Conservation (phyloP, 2,329 filamentous ascomycete genomes). For the Arthrobotrys conoides region DNA sequence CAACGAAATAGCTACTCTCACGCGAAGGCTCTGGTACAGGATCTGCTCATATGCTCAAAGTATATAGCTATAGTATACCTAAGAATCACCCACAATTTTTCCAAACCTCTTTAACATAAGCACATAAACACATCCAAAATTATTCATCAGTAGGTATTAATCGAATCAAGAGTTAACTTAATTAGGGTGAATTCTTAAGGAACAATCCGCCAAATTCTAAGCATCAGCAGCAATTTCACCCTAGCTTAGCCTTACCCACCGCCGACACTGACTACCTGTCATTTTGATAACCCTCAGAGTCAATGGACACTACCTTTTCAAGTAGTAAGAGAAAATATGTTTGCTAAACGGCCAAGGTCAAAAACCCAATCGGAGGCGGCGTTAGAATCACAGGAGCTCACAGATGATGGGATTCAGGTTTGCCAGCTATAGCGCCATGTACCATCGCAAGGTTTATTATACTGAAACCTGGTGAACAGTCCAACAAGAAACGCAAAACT, state of each 20-base stretch:
- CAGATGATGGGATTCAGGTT: conserved; percentile 22
- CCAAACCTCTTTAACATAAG: too few relatives aligned
- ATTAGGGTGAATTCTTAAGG: too few relatives aligned
- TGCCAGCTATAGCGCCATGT: neutral
- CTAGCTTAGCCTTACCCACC: neutral
- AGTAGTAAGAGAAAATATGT: conserved; percentile 8
- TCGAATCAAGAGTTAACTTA: too few relatives aligned
- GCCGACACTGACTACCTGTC: neutral
- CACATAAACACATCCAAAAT: neutral
- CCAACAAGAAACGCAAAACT: conserved; percentile 40
- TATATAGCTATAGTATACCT: too few relatives aligned
- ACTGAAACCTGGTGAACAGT: conserved; percentile 1
- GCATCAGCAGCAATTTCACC: too few relatives aligned
- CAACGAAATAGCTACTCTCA: neutral
- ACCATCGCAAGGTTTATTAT: neutral
- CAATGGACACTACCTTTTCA: neutral
- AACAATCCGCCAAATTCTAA: too few relatives aligned
- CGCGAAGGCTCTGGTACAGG: too few relatives aligned
- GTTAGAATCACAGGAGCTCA: neutral
- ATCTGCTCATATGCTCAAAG: too few relatives aligned
- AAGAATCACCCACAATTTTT: too few relatives aligned
- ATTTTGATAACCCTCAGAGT: neutral
- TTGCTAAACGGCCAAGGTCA: conserved; percentile 34
- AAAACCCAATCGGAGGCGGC: conserved; percentile 5
- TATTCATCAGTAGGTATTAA: too few relatives aligned